phyloP scores from a whole-genome alignment of 2,329 filamentous ascomycete species.

The Cercospora sp. region DNA sequence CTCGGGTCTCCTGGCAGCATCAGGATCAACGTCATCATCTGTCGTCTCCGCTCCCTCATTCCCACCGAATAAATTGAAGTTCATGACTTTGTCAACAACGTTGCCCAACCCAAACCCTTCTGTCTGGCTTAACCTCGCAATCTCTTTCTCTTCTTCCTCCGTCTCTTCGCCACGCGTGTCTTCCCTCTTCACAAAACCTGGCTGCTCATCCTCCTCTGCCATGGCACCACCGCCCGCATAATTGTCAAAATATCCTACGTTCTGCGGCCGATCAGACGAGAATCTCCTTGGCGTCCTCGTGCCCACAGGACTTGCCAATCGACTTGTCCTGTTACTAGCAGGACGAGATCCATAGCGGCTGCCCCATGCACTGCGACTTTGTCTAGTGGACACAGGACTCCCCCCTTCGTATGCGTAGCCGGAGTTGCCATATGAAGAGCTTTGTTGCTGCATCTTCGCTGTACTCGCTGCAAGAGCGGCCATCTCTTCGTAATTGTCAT shows the following conservation, averaged over 20 bases:
- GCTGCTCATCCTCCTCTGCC: constrained; percentile 27
- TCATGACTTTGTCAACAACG: constrained; percentile 60
- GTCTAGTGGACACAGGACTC: constrained; percentile 26
- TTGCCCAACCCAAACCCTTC: constrained; percentile 57
- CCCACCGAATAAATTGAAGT: constrained; percentile 57
- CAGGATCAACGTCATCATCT: constrained; percentile 31
- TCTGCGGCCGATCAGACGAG: constrained; percentile 15
- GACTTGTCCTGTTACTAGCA: constrained; percentile 43
- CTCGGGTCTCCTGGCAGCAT: constrained; percentile 17
- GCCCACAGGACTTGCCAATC: constrained; percentile 43
- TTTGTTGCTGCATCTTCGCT: constrained; percentile 20
- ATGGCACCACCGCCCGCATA: constrained; percentile 1
- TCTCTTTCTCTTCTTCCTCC: constrained; percentile 51
- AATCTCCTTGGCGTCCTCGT: constrained; percentile 38
- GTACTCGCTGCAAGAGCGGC: constrained; percentile 35
- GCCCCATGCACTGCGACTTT: constrained; percentile 33
- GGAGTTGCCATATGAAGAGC: not conserved
- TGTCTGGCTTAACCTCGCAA: constrained; percentile 53
- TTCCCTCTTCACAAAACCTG: constrained; percentile 53
- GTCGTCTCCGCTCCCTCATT: constrained; percentile 51
- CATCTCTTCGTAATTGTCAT: constrained; percentile 40
- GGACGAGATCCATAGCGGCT: constrained; percentile 42
- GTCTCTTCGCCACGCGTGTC: constrained; percentile 38
- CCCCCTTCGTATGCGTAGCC: constrained; percentile 22
- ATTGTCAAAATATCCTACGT: constrained; percentile 36